Evolutionary conservation across 75 land plant species (phyloP).

Genomic region (Picea glauca): DNA sequence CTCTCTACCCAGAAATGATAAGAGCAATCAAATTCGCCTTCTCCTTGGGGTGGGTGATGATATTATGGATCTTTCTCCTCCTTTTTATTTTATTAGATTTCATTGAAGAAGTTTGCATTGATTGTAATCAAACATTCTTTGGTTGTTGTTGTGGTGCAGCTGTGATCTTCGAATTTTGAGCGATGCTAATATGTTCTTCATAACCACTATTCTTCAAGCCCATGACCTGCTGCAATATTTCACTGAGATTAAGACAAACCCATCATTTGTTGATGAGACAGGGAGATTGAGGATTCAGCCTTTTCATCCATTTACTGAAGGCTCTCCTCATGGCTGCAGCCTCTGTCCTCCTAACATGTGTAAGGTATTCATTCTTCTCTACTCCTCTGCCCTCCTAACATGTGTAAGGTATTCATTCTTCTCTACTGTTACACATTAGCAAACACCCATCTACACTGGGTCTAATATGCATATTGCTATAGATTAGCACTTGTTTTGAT

Average conservation of each 20-base stretch:
- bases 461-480: not conserved
- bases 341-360: slow-evolving; percentile 88
- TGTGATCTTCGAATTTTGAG: slow-evolving; percentile 76
- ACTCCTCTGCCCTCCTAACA: slow-evolving; percentile 69
- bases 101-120: not conserved
- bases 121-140: not conserved
- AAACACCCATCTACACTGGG: not conserved
- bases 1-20: slow-evolving; percentile 38
- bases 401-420: slow-evolving; percentile 72
- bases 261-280: slow-evolving; percentile 45
- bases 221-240: slow-evolving; percentile 55
- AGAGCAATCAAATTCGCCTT: slow-evolving; percentile 60
- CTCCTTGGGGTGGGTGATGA: slow-evolving; percentile 48
- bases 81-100: not conserved
- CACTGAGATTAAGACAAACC: slow-evolving; percentile 73
- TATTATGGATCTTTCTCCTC: not conserved
- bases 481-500: not conserved
- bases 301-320: slow-evolving; percentile 40
- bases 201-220: slow-evolving; percentile 60
- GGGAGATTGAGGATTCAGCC: slow-evolving; percentile 68
- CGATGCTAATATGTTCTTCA: slow-evolving; percentile 79
- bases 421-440: not conserved
- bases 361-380: slow-evolving; percentile 46
- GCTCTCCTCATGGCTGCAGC: slow-evolving; percentile 57
- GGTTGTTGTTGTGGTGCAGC: slow-evolving; percentile 29